phyloP scores from a whole-genome alignment of 108 stramenopile genomes.

The Poteriospumella lacustris region DNA sequence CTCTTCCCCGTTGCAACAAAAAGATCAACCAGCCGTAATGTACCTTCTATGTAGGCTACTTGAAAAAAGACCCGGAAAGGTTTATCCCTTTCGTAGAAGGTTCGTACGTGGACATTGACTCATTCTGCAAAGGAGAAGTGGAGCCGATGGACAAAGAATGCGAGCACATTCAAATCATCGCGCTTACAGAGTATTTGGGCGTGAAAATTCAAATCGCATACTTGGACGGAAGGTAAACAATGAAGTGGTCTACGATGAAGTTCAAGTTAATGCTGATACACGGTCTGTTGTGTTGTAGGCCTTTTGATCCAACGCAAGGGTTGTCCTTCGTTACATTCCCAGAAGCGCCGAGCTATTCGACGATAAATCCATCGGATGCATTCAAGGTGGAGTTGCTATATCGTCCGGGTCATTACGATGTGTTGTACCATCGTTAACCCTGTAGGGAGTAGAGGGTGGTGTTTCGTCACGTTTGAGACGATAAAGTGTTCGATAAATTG shows the following conservation, averaged over 20 bases:
- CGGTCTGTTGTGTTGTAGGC: too few relatives aligned
- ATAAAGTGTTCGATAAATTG: too few relatives aligned
- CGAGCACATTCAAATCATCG: slow-evolving; percentile 48
- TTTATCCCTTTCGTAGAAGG: slow-evolving; percentile 25
- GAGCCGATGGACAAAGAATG: slow-evolving; percentile 62
- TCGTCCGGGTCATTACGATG: slow-evolving; percentile 45
- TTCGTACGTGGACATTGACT: slow-evolving; percentile 27
- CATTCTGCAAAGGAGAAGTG: slow-evolving; percentile 54
- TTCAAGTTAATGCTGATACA: too few relatives aligned
- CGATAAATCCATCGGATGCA: too few relatives aligned
- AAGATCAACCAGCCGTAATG: background rate
- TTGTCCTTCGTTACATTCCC: too few relatives aligned
- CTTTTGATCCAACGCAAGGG: too few relatives aligned
- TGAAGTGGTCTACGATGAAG: background rate
- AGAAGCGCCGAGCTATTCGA: too few relatives aligned
- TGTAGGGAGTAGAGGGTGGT: too few relatives aligned
- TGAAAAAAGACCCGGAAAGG: background rate
- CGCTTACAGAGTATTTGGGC: slow-evolving; percentile 49
- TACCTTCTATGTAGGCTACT: slow-evolving; percentile 34
- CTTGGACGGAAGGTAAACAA: slow-evolving; percentile 45
- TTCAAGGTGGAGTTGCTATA: slow-evolving; percentile 34
- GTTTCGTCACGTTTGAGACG: too few relatives aligned
- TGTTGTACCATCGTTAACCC: slow-evolving; percentile 26
- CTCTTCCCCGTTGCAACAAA: background rate
- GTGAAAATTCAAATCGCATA: slow-evolving; percentile 49